Base-by-base conservation (phyloP, 768 basidiomycete genomes). In the Chiua virens region DNA sequence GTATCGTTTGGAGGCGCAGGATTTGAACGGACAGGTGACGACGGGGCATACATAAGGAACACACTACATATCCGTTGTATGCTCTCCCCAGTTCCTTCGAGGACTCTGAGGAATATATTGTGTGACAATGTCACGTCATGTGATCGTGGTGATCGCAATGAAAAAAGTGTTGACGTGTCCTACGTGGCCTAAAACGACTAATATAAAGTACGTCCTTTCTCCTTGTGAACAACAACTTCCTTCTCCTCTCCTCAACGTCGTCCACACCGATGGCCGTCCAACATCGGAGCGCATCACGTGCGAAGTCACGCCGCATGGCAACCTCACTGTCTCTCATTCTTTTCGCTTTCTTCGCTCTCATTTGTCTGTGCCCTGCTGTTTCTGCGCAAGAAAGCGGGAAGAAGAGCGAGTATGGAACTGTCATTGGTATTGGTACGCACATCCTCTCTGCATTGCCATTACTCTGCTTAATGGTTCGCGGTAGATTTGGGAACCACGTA, bases 401-500 rank as follows among this genome's bases (percentile, higher is more conserved):
- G 57, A 74, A 72, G 59, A 74, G 78, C 51, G 89, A 94, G 64
- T 94, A 89, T 70, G 93, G 94, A 50, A 88, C 89, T 34, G 92
- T 96, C 35, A 96, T 96, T 68, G 94, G 91, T 81, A 91, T 92
- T 66, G 89, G 87, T 90, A 58, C 42, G 85, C 73, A 2, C 27
- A 50, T 13, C n/a, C 14, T 2, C 17, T 18, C 0, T 0, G 13
- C 8, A 11, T 8, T 5, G 3, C 1, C 2, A 1, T 0, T 1
- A 8, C 10, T 1, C 5, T 47, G 45, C 53, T 55, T 39, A 71
- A 45, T 21, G 3, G 9, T 40, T 15, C 49, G 38, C 30, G 60
- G 45, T 65, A 89, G 92, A 96, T 78, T 76, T 96, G 75, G 93
- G 93, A 75, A 97, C 93, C 58, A 92, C 90, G 80, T 90, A 79